Evolutionary conservation across 2,329 filamentous ascomycete genomes (phyloP).

Genomic region (Xylariomycetidae sp.): DNA sequence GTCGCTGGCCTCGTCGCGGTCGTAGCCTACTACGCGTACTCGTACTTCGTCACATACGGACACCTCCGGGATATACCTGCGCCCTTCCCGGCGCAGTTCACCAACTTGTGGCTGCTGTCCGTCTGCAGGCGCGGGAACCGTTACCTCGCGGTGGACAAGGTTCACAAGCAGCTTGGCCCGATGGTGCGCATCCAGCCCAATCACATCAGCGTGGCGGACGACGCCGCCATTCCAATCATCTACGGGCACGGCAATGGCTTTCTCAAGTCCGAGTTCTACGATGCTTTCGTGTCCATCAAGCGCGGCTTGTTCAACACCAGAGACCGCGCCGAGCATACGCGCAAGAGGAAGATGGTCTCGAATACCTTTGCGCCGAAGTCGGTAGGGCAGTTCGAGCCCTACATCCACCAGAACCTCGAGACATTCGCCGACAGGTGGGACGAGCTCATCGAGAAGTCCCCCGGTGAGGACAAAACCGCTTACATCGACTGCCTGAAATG

Average conservation of each 20-base stretch:
- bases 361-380: slow-evolving; percentile 83
- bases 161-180: slow-evolving; percentile 71
- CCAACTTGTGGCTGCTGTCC: slow-evolving; percentile 73
- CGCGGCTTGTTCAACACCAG: slow-evolving; percentile 87
- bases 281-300: slow-evolving; percentile 82
- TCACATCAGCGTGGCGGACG: slow-evolving; percentile 76
- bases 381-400: slow-evolving; percentile 79
- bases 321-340: slow-evolving; percentile 72
- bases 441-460: slow-evolving; percentile 42
- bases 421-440: slow-evolving; percentile 70
- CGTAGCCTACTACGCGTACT: slow-evolving; percentile 50
- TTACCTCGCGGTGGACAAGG: slow-evolving; percentile 59
- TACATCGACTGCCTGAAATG: slow-evolving; percentile 69
- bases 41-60: slow-evolving; percentile 51
- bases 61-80: slow-evolving; percentile 51
- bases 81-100: slow-evolving; percentile 59
- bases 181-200: slow-evolving; percentile 78
- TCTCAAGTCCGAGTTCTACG: slow-evolving; percentile 78
- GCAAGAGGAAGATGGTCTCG: slow-evolving; percentile 83
- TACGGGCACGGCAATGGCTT: slow-evolving; percentile 79
- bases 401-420: slow-evolving; percentile 75
- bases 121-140: slow-evolving; percentile 60
- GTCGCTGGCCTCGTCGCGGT: slow-evolving; percentile 41
- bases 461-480: slow-evolving; percentile 47
- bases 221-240: slow-evolving; percentile 66